phyloP scores from a whole-genome alignment of 1,284 basidiomycete genomes.

The Ustilago curta region DNA sequence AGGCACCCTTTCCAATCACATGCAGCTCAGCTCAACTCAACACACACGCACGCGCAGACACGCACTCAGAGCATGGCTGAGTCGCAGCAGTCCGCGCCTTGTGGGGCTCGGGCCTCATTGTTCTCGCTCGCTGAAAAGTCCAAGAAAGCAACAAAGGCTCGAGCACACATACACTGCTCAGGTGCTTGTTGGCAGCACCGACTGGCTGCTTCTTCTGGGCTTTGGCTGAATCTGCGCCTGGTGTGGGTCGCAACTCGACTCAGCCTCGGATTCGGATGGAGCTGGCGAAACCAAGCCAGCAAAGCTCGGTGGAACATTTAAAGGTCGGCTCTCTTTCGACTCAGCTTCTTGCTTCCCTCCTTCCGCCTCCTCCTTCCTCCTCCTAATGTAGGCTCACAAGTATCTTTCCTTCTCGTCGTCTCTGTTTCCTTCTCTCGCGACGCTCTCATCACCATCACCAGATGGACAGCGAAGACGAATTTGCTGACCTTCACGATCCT shows the following conservation, averaged over 20 bases:
- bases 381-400: neutral
- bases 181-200: neutral
- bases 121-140: neutral
- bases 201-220: neutral
- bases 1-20: neutral
- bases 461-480: constrained; percentile 1
- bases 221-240: neutral
- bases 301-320: neutral
- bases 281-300: neutral
- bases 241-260: neutral
- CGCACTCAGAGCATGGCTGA: neutral
- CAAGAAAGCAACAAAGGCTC: neutral
- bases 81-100: neutral
- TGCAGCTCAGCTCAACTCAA: too few species aligned
- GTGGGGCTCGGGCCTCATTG: constrained; percentile 1
- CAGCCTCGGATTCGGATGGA: constrained; percentile 4
- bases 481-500: neutral
- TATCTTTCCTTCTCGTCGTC: neutral
- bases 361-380: neutral
- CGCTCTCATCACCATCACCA: neutral
- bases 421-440: neutral
- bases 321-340: neutral
- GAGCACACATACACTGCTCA: constrained; percentile 3
- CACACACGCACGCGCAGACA: too few species aligned
- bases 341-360: constrained; percentile 1